Evolutionary conservation across 148 eudicot species (phyloP).

Genomic region (Cornus florida): DNA sequence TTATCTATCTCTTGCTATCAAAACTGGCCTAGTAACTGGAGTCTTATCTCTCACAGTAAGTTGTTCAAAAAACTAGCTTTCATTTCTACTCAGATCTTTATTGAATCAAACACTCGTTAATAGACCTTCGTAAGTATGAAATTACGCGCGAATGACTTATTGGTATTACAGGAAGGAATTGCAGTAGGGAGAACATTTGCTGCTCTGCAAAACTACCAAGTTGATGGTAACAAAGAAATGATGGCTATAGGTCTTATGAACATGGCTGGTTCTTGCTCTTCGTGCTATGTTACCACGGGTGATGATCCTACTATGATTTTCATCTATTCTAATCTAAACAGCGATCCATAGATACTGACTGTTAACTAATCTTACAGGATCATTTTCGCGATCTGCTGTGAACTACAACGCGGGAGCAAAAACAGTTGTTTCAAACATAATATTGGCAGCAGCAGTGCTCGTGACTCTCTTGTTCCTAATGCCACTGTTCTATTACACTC

Average conservation of each 20-base stretch:
- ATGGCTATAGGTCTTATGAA: conserved; percentile 97
- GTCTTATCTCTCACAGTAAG: conserved; percentile 90
- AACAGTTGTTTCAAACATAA: conserved; percentile 78
- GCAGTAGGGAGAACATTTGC: conserved; percentile 99
- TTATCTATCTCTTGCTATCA: conserved; percentile 58
- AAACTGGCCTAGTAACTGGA: conserved; percentile 87
- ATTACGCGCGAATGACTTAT: too few relatives aligned
- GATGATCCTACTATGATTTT: background rate
- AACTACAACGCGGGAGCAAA: conserved; percentile 90
- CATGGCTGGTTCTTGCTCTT: conserved; percentile 92
- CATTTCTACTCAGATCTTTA: background rate
- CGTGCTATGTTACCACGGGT: conserved; percentile 95
- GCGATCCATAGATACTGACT: background rate
- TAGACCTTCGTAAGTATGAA: too few relatives aligned
- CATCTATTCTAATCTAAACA: background rate
- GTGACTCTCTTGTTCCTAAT: conserved; percentile 81
- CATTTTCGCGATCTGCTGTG: conserved; percentile 94
- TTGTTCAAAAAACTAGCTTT: background rate
- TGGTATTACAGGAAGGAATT: conserved; percentile 80
- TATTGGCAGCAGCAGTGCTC: conserved; percentile 83
- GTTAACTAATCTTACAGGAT: conserved; percentile 44
- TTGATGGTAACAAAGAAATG: conserved; percentile 99
- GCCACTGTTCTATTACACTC: conserved; percentile 84
- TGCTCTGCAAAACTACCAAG: conserved; percentile 78
- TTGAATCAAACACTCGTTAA: too few relatives aligned